These are phyloP conservation scores for Eruca vesicaria DNA, from an alignment of 441 rosid species.

Conservation along the genomic window DNA sequence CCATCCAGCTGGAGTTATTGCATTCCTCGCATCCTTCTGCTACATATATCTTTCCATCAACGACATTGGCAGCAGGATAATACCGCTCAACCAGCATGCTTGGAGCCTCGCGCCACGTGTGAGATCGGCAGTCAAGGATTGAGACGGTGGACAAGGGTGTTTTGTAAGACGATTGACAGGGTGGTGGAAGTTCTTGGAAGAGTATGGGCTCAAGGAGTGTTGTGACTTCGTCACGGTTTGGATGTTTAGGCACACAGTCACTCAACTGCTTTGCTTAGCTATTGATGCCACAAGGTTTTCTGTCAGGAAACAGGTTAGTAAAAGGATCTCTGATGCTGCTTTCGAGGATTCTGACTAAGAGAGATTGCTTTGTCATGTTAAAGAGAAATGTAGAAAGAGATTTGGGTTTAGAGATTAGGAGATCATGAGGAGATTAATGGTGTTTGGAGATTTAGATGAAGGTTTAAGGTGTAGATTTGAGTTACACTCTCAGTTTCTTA, in stretches of 20 bases:
- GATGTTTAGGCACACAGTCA: not conserved
- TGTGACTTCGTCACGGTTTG: too few species aligned
- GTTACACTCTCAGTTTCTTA: not conserved
- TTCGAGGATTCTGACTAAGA: not conserved
- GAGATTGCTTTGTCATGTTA: not conserved
- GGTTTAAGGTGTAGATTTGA: not conserved
- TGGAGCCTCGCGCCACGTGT: conserved; percentile 11
- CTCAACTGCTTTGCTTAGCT: not conserved
- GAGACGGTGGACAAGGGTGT: too few species aligned
- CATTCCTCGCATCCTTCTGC: not conserved
- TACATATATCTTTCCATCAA: conserved; percentile 22
- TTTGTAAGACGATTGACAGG: too few species aligned
- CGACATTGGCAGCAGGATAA: not conserved
- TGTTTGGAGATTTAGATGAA: not conserved
- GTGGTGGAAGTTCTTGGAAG: too few species aligned
- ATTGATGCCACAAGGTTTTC: too few species aligned
- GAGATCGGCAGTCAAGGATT: not conserved
- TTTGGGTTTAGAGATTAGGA: not conserved
- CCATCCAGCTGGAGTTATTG: not conserved
- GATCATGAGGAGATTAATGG: not conserved
- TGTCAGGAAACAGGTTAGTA: not conserved
- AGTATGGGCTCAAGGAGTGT: too few species aligned
- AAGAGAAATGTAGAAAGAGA: not conserved
- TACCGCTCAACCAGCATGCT: not conserved
- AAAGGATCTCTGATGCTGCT: not conserved